Evolutionary conservation across 1,139 yeast genomes (phyloP), one percentile per base, ranked within the genome.

Genomic region (Meyerozyma guilliermondii): DNA sequence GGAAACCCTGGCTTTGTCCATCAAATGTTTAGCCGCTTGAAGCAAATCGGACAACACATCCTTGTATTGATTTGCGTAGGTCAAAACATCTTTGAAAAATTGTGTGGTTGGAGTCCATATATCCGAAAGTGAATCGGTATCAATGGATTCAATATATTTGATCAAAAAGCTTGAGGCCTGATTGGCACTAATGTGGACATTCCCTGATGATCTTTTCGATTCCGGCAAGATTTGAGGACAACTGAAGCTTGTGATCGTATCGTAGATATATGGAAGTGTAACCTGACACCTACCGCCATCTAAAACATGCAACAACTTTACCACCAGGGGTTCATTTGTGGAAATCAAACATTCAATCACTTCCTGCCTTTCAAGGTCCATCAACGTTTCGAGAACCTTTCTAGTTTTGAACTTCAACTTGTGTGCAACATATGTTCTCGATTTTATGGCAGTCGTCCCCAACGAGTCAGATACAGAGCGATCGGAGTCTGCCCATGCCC

Each of bases 221-320:
- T 65, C 72, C 1, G 62, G 62, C 10, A 68, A 44, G 4, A 56
- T 27, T 39, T 56, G 62, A 0, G 74, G 68, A 30, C 59, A 56
- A 40, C 69, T 60, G 45, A 71, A 55, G 5, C 66, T 52, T 13
- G 69, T 62, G 20, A 87, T 67, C 0, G 87, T 73, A 46, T 76
- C 71, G 47, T 87, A 65, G 7, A 88, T 62, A 49, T 76, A 74
- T 0, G 95, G 94, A 17, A 89, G 66, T 0, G 95, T 86, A 4
- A 80, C 55, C 46, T 83, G 87, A 0, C 95, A 85, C 48, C 87
- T 78, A 3, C 96, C 86, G 0, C 95, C 94, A 62, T 91, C 97
- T 39, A 92, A 66, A 8, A 87, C 82, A 59, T 86, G 89, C 23
- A 86, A 63, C 4, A 87, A 55, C 50, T 83, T 84, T 50, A 54